Conservation (phyloP, 768 basidiomycete species). For the Lyophyllum semitale region DNA sequence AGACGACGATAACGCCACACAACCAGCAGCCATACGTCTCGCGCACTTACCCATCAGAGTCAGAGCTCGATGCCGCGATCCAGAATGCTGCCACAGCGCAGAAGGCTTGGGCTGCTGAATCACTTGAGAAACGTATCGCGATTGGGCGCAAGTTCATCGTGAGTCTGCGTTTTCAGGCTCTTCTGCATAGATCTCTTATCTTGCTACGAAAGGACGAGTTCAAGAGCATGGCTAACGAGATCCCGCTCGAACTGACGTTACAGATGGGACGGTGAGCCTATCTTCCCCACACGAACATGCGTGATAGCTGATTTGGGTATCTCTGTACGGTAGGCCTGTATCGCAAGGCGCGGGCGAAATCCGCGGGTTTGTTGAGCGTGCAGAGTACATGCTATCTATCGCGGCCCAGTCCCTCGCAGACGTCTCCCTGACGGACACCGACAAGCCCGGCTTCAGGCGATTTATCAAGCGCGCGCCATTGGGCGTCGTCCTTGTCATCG, state of each 20-base stretch:
- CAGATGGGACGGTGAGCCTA: conserved; percentile 85
- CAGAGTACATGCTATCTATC: conserved; percentile 83
- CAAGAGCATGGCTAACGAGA: conserved; percentile 52
- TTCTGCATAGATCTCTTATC: neutral
- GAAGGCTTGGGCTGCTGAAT: conserved; percentile 70
- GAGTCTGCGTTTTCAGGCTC: neutral
- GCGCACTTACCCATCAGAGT: conserved; percentile 60
- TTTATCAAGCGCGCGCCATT: conserved; percentile 84
- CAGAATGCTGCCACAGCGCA: conserved; percentile 64
- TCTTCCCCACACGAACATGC: neutral
- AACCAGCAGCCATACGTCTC: conserved; percentile 70
- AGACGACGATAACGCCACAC: conserved; percentile 87
- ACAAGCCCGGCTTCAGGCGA: conserved; percentile 81
- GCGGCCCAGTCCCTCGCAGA: conserved; percentile 76
- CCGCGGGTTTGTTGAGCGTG: conserved; percentile 77
- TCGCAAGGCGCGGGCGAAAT: conserved; percentile 80
- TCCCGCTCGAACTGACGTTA: conserved; percentile 74
- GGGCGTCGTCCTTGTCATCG: conserved; percentile 86
- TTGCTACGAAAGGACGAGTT: conserved; percentile 45
- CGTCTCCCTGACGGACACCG: conserved; percentile 70
- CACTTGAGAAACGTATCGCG: conserved; percentile 69
- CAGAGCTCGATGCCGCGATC: conserved; percentile 65
- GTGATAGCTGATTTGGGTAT: neutral
- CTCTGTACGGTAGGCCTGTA: conserved; percentile 58
- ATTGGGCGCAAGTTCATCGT: conserved; percentile 57